phyloP scores from a whole-genome alignment of 2,329 filamentous ascomycete genomes.

The Bipolaris bicolor region DNA sequence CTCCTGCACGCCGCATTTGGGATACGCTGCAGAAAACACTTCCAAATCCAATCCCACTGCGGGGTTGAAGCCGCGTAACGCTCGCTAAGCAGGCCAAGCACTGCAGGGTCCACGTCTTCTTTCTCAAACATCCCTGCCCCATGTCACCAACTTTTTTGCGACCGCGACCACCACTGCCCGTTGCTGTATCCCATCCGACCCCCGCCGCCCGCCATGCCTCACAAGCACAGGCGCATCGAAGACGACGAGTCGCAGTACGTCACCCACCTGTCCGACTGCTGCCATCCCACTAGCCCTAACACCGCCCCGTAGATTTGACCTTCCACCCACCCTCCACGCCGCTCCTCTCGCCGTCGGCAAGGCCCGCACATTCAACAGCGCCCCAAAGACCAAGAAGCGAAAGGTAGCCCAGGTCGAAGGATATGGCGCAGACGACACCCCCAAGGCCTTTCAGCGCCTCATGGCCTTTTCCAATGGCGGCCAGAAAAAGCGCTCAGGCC shows the following conservation, averaged over 20 bases:
- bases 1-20: background rate
- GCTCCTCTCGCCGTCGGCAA: constrained; percentile 64
- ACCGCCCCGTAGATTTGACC: constrained; percentile 61
- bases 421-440: constrained; percentile 77
- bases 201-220: constrained; percentile 67
- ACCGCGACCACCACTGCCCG: constrained; percentile 1
- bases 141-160: constrained; percentile 19
- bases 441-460: constrained; percentile 82
- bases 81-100: constrained; percentile 3
- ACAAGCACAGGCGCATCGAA: constrained; percentile 78
- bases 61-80: constrained; percentile 7
- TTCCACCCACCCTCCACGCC: constrained; percentile 66
- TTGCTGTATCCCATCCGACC: background rate
- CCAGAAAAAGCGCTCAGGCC: constrained; percentile 59
- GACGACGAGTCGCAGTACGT: constrained; percentile 48
- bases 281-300: constrained; percentile 1
- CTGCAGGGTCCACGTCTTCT: constrained; percentile 1
- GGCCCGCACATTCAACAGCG: constrained; percentile 42
- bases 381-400: constrained; percentile 43
- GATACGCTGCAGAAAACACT: no score
- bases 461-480: constrained; percentile 74
- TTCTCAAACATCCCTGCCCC: constrained; percentile 8
- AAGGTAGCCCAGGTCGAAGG: constrained; percentile 53
- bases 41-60: background rate
- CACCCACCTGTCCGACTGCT: constrained; percentile 9